These are phyloP conservation scores for Lithospermum erythrorhizon DNA, from an alignment of 257 asterid genomes.

Conservation along the genomic window DNA sequence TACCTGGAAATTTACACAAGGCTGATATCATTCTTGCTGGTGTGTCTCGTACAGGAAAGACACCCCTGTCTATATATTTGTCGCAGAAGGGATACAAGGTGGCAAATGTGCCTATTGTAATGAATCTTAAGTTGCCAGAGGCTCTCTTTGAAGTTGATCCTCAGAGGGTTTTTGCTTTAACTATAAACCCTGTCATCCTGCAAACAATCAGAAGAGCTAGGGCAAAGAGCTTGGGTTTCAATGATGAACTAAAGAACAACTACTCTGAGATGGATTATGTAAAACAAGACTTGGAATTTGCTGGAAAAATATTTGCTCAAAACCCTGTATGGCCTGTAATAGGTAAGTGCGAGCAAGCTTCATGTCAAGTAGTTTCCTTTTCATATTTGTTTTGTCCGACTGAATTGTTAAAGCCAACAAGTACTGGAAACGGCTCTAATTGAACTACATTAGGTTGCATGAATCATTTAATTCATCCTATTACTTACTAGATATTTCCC, in stretches of 20 bases:
- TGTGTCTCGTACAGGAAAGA: constrained; percentile 88
- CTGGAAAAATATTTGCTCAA: constrained; percentile 53
- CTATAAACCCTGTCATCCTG: constrained; percentile 68
- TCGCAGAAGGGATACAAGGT: constrained; percentile 96
- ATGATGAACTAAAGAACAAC: constrained; percentile 33
- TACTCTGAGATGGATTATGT: constrained; percentile 71
- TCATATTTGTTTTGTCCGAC: neutral
- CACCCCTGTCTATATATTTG: constrained; percentile 77
- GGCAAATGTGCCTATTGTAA: constrained; percentile 87
- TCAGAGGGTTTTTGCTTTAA: constrained; percentile 71
- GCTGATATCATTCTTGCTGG: constrained; percentile 82
- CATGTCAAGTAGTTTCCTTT: neutral
- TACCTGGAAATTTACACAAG: constrained; percentile 58
- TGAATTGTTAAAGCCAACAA: neutral
- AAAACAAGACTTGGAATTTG: constrained; percentile 57
- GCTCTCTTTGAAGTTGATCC: constrained; percentile 74
- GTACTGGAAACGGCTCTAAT: neutral
- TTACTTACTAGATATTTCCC: constrained; percentile 4
- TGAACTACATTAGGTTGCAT: neutral
- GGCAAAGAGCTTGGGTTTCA: constrained; percentile 67
- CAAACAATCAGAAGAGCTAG: constrained; percentile 76
- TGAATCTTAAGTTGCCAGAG: constrained; percentile 51
- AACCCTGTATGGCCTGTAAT: constrained; percentile 97
- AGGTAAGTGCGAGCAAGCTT: constrained; percentile 35
- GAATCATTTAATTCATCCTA: neutral